Base-by-base conservation (phyloP, 2,329 filamentous ascomycete genomes). In the Ceratocystis alfenasii region DNA sequence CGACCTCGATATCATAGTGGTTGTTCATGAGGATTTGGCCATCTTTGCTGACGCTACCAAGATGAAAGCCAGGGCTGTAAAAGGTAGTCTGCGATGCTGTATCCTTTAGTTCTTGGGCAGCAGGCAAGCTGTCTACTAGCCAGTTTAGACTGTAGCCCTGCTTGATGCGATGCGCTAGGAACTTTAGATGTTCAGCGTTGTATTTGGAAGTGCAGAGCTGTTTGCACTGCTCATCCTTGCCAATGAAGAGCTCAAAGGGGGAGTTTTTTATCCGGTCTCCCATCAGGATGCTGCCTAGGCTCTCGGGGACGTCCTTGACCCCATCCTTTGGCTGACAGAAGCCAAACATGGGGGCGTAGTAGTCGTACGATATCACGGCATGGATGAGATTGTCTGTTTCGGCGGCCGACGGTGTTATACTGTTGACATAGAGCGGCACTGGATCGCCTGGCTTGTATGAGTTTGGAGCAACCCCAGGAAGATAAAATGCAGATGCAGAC, bases 251-350 rank as follows among this genome's bases (percentile, higher is more conserved):
- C 73, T 96, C 85, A 73, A 95, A 96, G 0, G 93, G 90, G 45
- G 93, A 97, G n/a, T 90, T 95, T 78, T 90, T 90, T 78, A 99
- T 99, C 66, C 94, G 85, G 77, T 99, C 94, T 70, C 94, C 94
- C 71, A 99, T 99, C 63, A 99, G 77, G 73, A 99, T 99, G 79
- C 93, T 96, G 28, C 94, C 94, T 69, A 99, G 76, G 69, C 89
- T 94, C 50, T 69, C 45, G 50, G 89, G 87, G 25, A 95, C 85
- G 78, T 88, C 83, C 74, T 92, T 76, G 7, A 91, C 86, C 1
- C 90, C 90, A 68, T 81, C 86, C 66, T 88, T 78, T 1, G 93
- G 94, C 71, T 83, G 78, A 76, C 94, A 99, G 79, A 96, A 96
- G 73, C 89, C 86, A 76, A 99, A 95, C 2, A 83, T 83, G 5